A percentile compares a stretch with the other conserved stretches of the same genome.
These are phyloP conservation scores for Blastobotrys illinoisensis DNA, from an alignment of 1,139 yeast genomes.

Conservation along the genomic window DNA sequence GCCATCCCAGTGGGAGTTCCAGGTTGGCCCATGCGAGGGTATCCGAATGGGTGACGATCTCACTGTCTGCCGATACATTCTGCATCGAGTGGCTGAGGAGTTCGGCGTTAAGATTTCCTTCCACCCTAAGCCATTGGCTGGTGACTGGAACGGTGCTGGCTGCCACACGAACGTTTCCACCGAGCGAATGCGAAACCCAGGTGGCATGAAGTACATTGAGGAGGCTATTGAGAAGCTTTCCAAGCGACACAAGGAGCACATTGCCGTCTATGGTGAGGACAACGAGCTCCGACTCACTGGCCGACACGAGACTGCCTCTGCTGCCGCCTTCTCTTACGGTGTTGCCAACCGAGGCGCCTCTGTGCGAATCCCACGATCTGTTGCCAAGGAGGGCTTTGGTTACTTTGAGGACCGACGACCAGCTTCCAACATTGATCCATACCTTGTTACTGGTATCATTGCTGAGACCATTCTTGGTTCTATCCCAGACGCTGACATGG, in stretches of 20 bases:
- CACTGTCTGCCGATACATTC: constrained; percentile 91
- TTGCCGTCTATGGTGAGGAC: constrained; percentile 90
- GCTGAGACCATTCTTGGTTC: constrained; percentile 95
- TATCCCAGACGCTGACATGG: constrained; percentile 93
- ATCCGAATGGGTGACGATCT: constrained; percentile 95
- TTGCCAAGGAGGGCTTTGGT: constrained; percentile 95
- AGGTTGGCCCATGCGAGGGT: constrained; percentile 97
- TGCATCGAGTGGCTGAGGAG: constrained; percentile 95
- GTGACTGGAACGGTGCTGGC: constrained; percentile 99
- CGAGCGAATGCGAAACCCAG: constrained; percentile 81
- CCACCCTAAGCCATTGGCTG: constrained; percentile 95
- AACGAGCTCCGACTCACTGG: constrained; percentile 95
- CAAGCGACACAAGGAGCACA: constrained; percentile 95
- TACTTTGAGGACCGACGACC: constrained; percentile 99
- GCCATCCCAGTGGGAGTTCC: constrained; percentile 99
- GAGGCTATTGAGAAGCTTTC: constrained; percentile 89
- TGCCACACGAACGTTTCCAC: constrained; percentile 99
- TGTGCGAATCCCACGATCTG: constrained; percentile 96
- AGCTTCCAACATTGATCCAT: constrained; percentile 98
- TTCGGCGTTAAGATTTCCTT: constrained; percentile 96
- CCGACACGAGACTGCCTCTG: constrained; percentile 95
- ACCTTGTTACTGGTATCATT: constrained; percentile 96
- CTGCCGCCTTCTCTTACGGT: constrained; percentile 87
- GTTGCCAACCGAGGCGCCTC: constrained; percentile 99
- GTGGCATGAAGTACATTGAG: constrained; percentile 94